Base-by-base conservation (phyloP, 129 eudicot genomes). In the Scalesia atractyloides region DNA sequence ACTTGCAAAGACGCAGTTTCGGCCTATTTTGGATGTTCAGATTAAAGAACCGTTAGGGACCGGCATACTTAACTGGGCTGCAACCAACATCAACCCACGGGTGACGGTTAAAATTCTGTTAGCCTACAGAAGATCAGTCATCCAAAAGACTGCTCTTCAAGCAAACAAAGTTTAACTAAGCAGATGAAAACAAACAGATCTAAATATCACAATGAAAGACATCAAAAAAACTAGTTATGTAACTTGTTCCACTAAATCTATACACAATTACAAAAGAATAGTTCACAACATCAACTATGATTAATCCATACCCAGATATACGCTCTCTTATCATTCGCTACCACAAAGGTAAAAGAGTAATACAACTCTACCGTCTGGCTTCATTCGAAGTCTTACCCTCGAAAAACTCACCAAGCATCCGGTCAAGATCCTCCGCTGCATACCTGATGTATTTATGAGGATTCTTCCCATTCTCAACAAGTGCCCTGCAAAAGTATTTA, bases 391-490 rank as follows among this genome's bases (percentile, higher is more conserved):
- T 89, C 82, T 84, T 93, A 8, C 98, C 98, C 76, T 93, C 98
- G 9, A 93, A 93, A 72, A 93, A 93, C 75, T 93, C 98, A 30
- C 96, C 92, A 26, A 93, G 95, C 98, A 93, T 93, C 39, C 87
- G 91, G 78, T 93, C 98, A 66, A 93, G 96, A 84, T 93, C 98
- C 72, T 93, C 98, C 1, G 96, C 88, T 4, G 83, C 75, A 82
- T 89, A 93, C 79, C 97, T 84, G 75, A 93, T 89, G 88, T 93
- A 89, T 82, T 89, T 93, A 60, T 85, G 91, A 57, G 98, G 87
- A 70, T 89, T 93, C 92, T 93, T 93, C 48, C 96, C 98, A 68
- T 59, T 84, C 86, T 93, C 98, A 69, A 93, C 98, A 84, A 93
- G 82, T 44, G 96, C 83, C 83, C 98, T 93, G 83, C 65, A 65